phyloP scores from a whole-genome alignment of 2,329 filamentous ascomycete species.

The Aspergillus vadensis region DNA sequence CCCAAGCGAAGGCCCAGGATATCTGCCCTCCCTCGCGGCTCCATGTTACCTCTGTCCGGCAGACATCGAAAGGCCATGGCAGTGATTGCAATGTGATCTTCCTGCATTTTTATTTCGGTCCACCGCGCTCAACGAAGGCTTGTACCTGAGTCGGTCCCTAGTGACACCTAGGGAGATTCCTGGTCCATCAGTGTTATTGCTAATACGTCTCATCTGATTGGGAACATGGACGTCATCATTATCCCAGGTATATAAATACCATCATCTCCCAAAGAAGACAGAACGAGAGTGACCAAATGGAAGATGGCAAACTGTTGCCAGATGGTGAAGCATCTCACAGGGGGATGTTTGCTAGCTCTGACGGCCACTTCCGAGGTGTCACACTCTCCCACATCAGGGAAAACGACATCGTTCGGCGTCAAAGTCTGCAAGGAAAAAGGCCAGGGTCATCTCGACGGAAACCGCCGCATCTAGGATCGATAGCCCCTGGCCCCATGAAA shows the following conservation, averaged over 20 bases:
- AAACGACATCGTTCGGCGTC: neutral
- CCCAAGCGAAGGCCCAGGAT: conserved; percentile 87
- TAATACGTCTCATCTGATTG: neutral
- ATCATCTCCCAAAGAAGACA: neutral
- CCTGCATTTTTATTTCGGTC: neutral
- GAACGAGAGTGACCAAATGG: neutral
- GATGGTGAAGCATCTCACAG: neutral
- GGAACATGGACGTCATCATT: neutral
- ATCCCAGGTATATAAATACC: neutral
- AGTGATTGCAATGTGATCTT: neutral
- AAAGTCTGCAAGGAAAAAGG: neutral
- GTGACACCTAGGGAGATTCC: neutral
- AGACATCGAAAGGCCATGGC: neutral
- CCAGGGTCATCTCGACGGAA: neutral
- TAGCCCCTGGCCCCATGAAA: neutral
- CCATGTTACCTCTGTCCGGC: neutral
- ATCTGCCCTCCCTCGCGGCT: conserved; percentile 32
- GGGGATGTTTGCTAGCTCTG: neutral
- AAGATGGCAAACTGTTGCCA: neutral
- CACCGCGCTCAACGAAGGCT: neutral
- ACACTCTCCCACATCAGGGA: neutral
- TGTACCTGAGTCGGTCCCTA: neutral
- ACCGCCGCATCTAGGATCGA: neutral
- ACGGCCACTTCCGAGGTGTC: neutral
- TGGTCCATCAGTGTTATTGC: neutral